These are phyloP conservation scores for Malus hybrid DNA, from an alignment of 331 rosid species.

Conservation along the genomic window DNA sequence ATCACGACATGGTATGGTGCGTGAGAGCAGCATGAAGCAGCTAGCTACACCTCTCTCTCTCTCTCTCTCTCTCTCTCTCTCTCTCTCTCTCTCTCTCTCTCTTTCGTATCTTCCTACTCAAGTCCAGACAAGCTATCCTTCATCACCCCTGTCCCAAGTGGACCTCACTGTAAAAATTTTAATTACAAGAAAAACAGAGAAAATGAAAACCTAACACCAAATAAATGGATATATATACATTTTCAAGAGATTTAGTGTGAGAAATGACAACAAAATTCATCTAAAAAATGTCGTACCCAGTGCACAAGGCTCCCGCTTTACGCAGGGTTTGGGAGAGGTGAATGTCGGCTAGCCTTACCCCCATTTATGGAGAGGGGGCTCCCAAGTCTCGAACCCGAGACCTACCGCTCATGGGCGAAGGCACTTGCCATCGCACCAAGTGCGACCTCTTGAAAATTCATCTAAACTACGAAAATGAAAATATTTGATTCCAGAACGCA, in stretches of 20 bases:
- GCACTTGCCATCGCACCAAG: too few species aligned
- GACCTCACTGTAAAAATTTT: constrained; percentile 42
- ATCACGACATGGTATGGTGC: constrained; percentile 72
- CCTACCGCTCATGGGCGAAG: too few species aligned
- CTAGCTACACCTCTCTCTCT: constrained; percentile 17
- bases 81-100: constrained; percentile 13
- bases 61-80: too few species aligned
- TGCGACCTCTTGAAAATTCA: too few species aligned
- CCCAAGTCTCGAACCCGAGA: too few species aligned
- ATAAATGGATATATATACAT: too few species aligned
- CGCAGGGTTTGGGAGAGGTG: too few species aligned
- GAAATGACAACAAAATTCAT: background rate
- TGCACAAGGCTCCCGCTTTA: too few species aligned
- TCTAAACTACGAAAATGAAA: background rate
- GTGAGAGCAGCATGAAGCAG: constrained; percentile 76
- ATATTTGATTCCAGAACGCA: too few species aligned
- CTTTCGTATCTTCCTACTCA: constrained; percentile 72
- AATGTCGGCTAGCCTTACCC: too few species aligned
- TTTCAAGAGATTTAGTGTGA: background rate
- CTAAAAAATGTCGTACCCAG: too few species aligned
- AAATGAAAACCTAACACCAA: background rate
- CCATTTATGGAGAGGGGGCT: too few species aligned
- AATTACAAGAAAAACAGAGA: background rate
- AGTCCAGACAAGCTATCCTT: constrained; percentile 67
- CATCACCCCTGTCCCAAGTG: constrained; percentile 74